Evolutionary conservation across 768 basidiomycete species (phyloP).

Genomic region (Macrolepiota albuminosa): DNA sequence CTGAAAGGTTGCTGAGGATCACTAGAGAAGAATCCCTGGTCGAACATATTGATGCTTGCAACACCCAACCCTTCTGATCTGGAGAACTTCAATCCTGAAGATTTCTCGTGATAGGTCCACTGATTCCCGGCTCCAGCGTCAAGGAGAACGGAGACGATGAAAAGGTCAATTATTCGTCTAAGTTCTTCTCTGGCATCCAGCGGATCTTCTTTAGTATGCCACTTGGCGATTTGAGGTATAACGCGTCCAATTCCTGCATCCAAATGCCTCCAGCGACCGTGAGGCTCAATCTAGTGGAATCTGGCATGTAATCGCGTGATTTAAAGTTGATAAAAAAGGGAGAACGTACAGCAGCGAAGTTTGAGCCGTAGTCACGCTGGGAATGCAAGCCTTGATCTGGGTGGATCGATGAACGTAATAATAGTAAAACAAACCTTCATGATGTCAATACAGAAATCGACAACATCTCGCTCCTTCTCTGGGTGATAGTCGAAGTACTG

Average conservation of each 20-base stretch:
- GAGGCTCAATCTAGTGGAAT: constrained; percentile 68
- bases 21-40: constrained; percentile 76
- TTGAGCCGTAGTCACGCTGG: constrained; percentile 76
- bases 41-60: constrained; percentile 89
- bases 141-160: constrained; percentile 85
- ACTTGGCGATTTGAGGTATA: constrained; percentile 50
- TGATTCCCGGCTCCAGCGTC: constrained; percentile 88
- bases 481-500: constrained; percentile 86
- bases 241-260: constrained; percentile 67
- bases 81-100: constrained; percentile 46
- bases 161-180: constrained; percentile 81
- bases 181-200: constrained; percentile 55
- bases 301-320: not conserved
- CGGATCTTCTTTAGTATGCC: constrained; percentile 39
- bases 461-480: constrained; percentile 64
- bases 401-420: not conserved
- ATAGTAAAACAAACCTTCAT: constrained; percentile 56
- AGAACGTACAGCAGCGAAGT: constrained; percentile 54
- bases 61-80: constrained; percentile 85
- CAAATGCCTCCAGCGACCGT: constrained; percentile 88
- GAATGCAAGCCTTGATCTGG: not conserved
- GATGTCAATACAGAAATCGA: constrained; percentile 68
- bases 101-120: constrained; percentile 73
- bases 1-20: constrained; percentile 52
- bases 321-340: not conserved